A percentile compares a stretch with the other conserved stretches of the same genome.
Evolutionary conservation across 306 rosid genomes (phyloP).

Genomic region (Rubus parviflorus): DNA sequence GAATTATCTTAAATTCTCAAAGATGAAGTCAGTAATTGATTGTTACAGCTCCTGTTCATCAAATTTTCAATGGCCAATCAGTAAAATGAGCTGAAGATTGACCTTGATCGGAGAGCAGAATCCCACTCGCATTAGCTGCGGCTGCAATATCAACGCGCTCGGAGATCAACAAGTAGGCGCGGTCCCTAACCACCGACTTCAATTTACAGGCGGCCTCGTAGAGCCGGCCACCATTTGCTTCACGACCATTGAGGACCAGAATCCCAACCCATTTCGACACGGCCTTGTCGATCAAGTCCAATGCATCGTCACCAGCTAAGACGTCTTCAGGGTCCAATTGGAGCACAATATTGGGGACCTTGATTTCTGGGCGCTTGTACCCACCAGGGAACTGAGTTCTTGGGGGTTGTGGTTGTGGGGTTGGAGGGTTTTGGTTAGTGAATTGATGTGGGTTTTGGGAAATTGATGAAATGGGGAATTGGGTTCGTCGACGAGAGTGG

Average conservation of each 20-base stretch:
- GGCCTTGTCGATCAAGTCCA: slow-evolving; percentile 59
- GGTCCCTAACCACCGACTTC: slow-evolving; percentile 63
- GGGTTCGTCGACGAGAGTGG: slow-evolving; percentile 33
- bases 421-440: slow-evolving; percentile 32
- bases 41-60: too few relatives aligned
- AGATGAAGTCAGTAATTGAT: too few relatives aligned
- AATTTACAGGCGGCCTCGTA: slow-evolving; percentile 82
- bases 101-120: slow-evolving; percentile 94
- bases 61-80: too few relatives aligned
- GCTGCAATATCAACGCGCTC: slow-evolving; percentile 95
- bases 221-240: slow-evolving; percentile 59
- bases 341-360: slow-evolving; percentile 63
- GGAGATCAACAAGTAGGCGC: slow-evolving; percentile 73
- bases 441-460: slow-evolving; percentile 38
- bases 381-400: slow-evolving; percentile 87
- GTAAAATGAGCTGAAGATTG: neutral
- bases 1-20: too few relatives aligned
- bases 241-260: slow-evolving; percentile 52
- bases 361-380: slow-evolving; percentile 75
- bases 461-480: slow-evolving; percentile 29
- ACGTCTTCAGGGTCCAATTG: slow-evolving; percentile 56
- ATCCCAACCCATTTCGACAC: slow-evolving; percentile 69
- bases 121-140: slow-evolving; percentile 76
- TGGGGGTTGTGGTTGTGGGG: slow-evolving; percentile 39
- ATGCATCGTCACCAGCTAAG: slow-evolving; percentile 31